Evolutionary conservation across 1,284 basidiomycete genomes (phyloP), one percentile per base, ranked within the genome.

Genomic region (Leccinum pallidistipes): DNA sequence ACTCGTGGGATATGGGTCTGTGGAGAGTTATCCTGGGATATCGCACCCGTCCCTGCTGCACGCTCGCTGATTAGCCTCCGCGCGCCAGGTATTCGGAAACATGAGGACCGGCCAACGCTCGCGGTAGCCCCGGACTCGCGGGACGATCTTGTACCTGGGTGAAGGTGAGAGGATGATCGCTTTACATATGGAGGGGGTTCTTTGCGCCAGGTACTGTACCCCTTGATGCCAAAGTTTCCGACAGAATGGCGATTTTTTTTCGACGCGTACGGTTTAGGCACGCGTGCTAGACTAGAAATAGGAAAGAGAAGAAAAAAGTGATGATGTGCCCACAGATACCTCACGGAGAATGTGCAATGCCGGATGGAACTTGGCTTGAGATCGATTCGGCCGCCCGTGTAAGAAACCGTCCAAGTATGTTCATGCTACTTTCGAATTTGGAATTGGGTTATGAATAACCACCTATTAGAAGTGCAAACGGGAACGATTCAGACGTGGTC

Each of bases 161-260:
- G 32, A 14, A 12, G n/a, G 29, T 40, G 27, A 40, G 16, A 36
- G 38, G 64, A 55, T 55, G 31, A 67, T 66, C 60, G 24, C 50
- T 29, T 56, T 54, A 5, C 56, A 64, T 53, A 32, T 27, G 10
- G 24, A 11, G 3, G 50, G 31, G 45, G 24, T 61, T 50, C 18
- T 32, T 53, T 45, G 12, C 51, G 34, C 52, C 40, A 9, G 47
- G 50, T 47, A 31, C 32, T 12, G 45, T 47, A 31, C 32, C 16
- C 34, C 50, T 21, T 51, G 58, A 32, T 50, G 40, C 12, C 45
- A 53, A 62, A 65, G 67, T 31, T 58, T 69, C 66, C 66, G 68
- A 62, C 43, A 59, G 27, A 1, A 1, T 60, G 68, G 66, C 59
- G 63, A 53, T 34, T 7, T 52, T 27, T 52, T 36, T 32, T 45